These are phyloP conservation scores for Penicillium riverlandense DNA, from an alignment of 495 filamentous ascomycete genomes.

Conservation along the genomic window DNA sequence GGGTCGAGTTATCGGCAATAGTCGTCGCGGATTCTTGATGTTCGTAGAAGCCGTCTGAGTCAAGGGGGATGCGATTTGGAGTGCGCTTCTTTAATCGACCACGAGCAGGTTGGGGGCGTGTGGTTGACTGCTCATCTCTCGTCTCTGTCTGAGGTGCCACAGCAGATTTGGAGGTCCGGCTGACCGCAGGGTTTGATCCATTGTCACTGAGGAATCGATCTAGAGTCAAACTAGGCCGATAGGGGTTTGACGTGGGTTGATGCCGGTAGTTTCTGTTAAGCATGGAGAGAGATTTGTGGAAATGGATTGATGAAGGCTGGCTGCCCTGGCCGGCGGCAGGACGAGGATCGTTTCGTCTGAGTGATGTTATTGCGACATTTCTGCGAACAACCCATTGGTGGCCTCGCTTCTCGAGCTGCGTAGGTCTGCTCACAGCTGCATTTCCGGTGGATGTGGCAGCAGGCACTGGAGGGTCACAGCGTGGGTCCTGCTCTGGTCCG, in stretches of 20 bases:
- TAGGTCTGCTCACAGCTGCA: background rate
- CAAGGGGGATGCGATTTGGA: constrained; percentile 46
- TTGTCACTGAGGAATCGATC: constrained; percentile 30
- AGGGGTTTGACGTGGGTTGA: constrained; percentile 5
- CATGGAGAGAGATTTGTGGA: constrained; percentile 20
- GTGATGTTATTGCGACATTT: constrained; percentile 26
- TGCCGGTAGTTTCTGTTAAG: constrained; percentile 20
- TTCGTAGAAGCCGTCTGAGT: constrained; percentile 17
- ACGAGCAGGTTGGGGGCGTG: constrained; percentile 1
- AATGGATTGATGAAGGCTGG: constrained; percentile 13
- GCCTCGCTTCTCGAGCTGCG: constrained; percentile 14
- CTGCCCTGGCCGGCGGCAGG: constrained; percentile 33
- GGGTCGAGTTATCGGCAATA: constrained; percentile 9
- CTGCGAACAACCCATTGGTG: constrained; percentile 32
- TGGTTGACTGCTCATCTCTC: background rate
- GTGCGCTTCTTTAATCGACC: constrained; percentile 37
- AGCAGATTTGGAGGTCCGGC: background rate
- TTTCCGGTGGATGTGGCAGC: background rate
- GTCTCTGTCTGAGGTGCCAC: background rate
- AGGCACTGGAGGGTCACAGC: constrained; percentile 1
- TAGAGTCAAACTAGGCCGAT: constrained; percentile 22
- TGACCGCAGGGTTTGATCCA: constrained; percentile 1
- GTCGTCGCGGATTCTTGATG: constrained; percentile 7
- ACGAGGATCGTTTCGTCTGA: constrained; percentile 23
- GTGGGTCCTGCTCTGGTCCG: background rate